Conservation (phyloP, 2,329 filamentous ascomycete genomes). For the Stenocarpella maydis region DNA sequence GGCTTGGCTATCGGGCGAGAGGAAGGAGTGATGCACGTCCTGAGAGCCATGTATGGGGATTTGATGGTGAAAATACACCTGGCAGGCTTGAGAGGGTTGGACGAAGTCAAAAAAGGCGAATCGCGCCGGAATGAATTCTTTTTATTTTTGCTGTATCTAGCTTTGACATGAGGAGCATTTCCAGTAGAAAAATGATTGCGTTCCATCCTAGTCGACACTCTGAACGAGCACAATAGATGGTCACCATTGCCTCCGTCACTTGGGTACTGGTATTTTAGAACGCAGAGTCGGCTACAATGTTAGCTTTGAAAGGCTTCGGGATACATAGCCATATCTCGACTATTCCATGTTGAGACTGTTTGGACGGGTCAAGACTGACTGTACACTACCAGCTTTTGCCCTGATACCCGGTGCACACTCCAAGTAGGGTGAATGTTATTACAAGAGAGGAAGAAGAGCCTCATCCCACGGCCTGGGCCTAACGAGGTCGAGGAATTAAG, state of each 20-base stretch:
- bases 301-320: too few species aligned
- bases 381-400: background rate
- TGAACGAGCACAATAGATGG: background rate
- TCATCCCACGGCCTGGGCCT: background rate
- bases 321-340: too few species aligned
- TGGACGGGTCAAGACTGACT: too few species aligned
- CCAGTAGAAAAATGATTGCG: background rate
- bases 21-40: constrained; percentile 31
- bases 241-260: too few species aligned
- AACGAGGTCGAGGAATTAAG: background rate
- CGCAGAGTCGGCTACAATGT: too few species aligned
- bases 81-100: constrained; percentile 21
- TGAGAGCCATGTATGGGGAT: constrained; percentile 33
- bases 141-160: background rate
- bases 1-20: constrained; percentile 32
- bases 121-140: background rate
- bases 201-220: background rate
- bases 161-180: background rate
- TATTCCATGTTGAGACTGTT: too few species aligned
- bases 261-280: too few species aligned
- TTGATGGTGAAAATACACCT: constrained; percentile 32
- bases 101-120: constrained; percentile 28
- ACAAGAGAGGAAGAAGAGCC: background rate
- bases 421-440: background rate
- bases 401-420: background rate